phyloP scores from a whole-genome alignment of 306 rosid species.

The Luffa acutangula region DNA sequence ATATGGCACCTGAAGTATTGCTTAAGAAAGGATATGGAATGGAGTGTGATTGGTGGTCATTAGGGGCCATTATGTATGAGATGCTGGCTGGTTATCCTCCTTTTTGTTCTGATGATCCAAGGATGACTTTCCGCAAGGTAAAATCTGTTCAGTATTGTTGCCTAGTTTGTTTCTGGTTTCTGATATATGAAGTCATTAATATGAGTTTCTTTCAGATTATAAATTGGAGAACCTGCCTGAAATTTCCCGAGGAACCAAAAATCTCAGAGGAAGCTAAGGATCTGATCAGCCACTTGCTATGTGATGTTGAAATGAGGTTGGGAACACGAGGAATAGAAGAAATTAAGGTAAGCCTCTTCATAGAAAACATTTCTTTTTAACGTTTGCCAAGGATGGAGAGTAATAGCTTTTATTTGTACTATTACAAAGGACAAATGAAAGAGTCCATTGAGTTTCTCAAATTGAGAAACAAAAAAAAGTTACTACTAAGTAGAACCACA shows the following conservation, averaged over 20 bases:
- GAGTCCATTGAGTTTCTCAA: not conserved
- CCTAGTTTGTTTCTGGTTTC: conserved; percentile 5
- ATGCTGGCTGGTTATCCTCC: conserved; percentile 98
- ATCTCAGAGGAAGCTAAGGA: conserved; percentile 77
- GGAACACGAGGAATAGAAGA: conserved; percentile 89
- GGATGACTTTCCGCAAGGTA: conserved; percentile 98
- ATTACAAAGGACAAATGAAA: not conserved
- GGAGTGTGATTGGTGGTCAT: conserved; percentile 99
- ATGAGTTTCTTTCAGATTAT: conserved; percentile 53
- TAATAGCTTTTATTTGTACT: not conserved
- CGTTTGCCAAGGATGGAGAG: not conserved
- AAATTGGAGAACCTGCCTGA: conserved; percentile 92
- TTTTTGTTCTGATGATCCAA: conserved; percentile 97
- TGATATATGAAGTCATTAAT: conserved; percentile 8
- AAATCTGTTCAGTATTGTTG: conserved; percentile 8
- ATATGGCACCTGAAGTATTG: conserved; percentile 98
- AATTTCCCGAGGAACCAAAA: conserved; percentile 89
- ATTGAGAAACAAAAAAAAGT: not conserved
- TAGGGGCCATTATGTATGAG: conserved; percentile 98
- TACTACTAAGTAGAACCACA: not conserved
- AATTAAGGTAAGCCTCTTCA: conserved; percentile 58
- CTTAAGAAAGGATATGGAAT: conserved; percentile 97
- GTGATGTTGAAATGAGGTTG: conserved; percentile 87
- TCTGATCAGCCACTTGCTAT: conserved; percentile 70
- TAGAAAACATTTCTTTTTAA: conserved; percentile 9